Evolutionary conservation across 441 rosid genomes (phyloP), one percentile per base, ranked within the genome.

Genomic region (Brassica balearica): DNA sequence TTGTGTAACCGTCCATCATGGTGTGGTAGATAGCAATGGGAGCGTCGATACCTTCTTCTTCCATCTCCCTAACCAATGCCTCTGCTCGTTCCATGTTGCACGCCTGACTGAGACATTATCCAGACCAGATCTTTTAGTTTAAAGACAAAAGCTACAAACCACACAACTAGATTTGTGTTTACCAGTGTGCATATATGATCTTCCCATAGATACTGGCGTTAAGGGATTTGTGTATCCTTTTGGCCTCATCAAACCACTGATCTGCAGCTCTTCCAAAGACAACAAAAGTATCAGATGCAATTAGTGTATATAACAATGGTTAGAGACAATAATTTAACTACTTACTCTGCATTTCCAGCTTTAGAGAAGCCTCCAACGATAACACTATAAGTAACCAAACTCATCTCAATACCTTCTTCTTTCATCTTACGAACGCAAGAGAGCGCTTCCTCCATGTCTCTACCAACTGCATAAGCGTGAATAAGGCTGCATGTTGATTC

Each of bases 361-460:
- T 87, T 93, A 60, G 95, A 95, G 86, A 92, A 95, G 78, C 98
- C 99, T 25, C 91, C 89, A 15, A 95, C 90, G 17, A 95, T 82
- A 48, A 93, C 87, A 61, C 91, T 89, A 55, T 91, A 92, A 69
- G 99, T 93, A 79, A 95, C 98, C 85, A 95, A 84, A 80, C 90
- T 93, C 95, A 92, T 83, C 84, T 88, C 94, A 27, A 93, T 75
- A 41, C 93, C 91, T 80, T 93, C 97, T 84, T 91, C 97, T 85
- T 87, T 92, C 98, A 93, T 95, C 85, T 93, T 95, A 85, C 98
- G 88, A 74, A 87, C 93, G 84, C 99, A 93, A 46, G 90, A 90
- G 58, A 93, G 56, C 61, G 99, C 98, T 88, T 93, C 99, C 56
- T 93, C 97, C 97, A 95, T 92, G 88, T 95, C 97, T 90, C 96